Evolutionary conservation across 2,329 filamentous ascomycete genomes (phyloP), one percentile per base, ranked within the genome.

Genomic region (Aspergillus pseudoterreus): DNA sequence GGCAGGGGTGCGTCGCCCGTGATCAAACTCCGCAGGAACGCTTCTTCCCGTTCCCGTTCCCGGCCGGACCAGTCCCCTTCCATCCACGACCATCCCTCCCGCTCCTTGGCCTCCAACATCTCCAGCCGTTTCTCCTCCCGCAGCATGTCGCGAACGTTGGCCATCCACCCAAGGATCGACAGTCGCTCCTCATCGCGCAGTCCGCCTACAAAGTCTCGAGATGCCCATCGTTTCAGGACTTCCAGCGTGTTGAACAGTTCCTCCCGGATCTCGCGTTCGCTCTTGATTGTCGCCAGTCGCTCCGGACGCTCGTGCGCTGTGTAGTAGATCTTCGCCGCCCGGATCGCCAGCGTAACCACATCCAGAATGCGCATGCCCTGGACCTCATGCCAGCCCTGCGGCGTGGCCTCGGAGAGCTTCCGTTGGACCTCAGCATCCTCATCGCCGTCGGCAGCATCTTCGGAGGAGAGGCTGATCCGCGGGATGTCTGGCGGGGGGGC

Each of bases 301-400:
- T 94, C 87, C 1, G 92, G 90, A 48, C 92, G 81, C 64, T 95
- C 88, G 67, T 97, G 94, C 4, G 90, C 83, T 0, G 92, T 96
- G 72, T 99, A 97, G 74, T 97, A 99, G 63, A 95, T 86, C 73
- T 95, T 96, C 47, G 94, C 94, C 1, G 92, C 91, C 47, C 91
- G 84, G 60, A 99, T 97, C n/a, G 92, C 92, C 48, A 97, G 79
- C 1, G 94, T 99, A 66, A 94, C 87, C 48, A 95, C 85, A 68
- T 97, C 92, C 50, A 97, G 82, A 35, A 99, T 84, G 64, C 95
- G 89, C 77, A 97, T 84, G 15, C 92, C 94, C 69, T 96, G 90
- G 19, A 95, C 81, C 70, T 96, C 90, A 68, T 88, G 83, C 85
- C 88, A 95, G 8, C 84, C 86, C 58, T 84, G 82, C 17, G 78